These are phyloP conservation scores for Aspergillus arachidicola DNA, from an alignment of 2,329 filamentous ascomycete species.

Conservation along the genomic window DNA sequence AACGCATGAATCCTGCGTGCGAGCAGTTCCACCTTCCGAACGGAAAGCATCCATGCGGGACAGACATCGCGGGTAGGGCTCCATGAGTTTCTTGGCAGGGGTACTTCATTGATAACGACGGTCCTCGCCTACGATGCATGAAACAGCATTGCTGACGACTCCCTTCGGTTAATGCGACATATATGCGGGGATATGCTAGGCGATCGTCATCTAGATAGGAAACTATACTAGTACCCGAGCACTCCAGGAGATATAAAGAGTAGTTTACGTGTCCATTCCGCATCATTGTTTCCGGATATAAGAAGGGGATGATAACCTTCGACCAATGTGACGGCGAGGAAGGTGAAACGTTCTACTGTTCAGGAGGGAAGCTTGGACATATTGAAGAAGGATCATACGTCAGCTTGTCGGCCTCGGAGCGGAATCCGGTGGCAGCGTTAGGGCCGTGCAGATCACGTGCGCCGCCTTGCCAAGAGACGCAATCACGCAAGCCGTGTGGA, in stretches of 20 bases:
- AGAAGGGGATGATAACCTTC: background rate
- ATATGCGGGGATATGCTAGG: background rate
- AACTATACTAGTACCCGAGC: background rate
- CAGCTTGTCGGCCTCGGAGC: background rate
- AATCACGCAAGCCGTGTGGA: conserved; percentile 30
- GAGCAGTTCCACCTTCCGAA: background rate
- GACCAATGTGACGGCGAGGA: background rate
- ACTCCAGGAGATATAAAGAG: background rate
- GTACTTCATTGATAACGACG: background rate
- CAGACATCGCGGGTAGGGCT: background rate
- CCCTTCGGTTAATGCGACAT: background rate
- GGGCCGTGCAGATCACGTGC: conserved; percentile 18
- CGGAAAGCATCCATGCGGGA: background rate
- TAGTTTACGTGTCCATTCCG: background rate
- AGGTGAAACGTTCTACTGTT: background rate
- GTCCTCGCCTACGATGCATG: background rate
- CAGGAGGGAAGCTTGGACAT: background rate
- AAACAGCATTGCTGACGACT: background rate
- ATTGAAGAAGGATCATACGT: background rate
- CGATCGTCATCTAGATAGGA: background rate
- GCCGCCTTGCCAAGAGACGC: conserved; percentile 7
- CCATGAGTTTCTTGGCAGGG: conserved; percentile 3
- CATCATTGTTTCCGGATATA: background rate
- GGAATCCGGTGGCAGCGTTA: conserved; percentile 7
- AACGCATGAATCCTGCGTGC: background rate